Conservation (phyloP, 2,329 filamentous ascomycete genomes). For the Camillea tinctor region DNA sequence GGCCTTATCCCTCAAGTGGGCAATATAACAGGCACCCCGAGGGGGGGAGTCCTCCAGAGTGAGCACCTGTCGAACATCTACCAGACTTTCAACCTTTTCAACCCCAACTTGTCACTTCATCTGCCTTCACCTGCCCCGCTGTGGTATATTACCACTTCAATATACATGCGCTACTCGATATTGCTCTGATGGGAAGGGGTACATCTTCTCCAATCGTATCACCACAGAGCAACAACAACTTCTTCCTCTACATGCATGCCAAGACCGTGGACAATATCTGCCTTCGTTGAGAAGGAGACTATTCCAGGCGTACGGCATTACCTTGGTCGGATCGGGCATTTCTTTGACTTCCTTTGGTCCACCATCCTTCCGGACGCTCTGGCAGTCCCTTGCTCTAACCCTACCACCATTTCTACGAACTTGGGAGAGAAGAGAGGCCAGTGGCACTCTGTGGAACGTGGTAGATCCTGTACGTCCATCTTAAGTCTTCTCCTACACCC, state of each 20-base stretch:
- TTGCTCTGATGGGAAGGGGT: slow-evolving; percentile 37
- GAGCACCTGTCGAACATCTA: slow-evolving; percentile 23
- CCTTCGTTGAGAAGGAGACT: slow-evolving; percentile 28
- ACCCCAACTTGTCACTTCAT: slow-evolving; percentile 25
- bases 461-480: slow-evolving; percentile 32
- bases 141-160: slow-evolving; percentile 41
- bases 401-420: slow-evolving; percentile 31
- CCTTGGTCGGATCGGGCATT: slow-evolving; percentile 36
- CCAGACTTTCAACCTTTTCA: slow-evolving; percentile 26
- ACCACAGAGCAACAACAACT: slow-evolving; percentile 32
- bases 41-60: slow-evolving; percentile 20
- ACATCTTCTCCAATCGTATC: slow-evolving; percentile 37
- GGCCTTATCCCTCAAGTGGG: slow-evolving; percentile 25
- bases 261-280: slow-evolving; percentile 36
- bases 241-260: slow-evolving; percentile 39
- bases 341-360: slow-evolving; percentile 39
- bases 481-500: slow-evolving; percentile 29
- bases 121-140: slow-evolving; percentile 34
- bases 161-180: slow-evolving; percentile 44
- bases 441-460: slow-evolving; percentile 25
- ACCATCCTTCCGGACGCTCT: slow-evolving; percentile 37
- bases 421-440: slow-evolving; percentile 20
- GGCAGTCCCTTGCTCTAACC: slow-evolving; percentile 28
- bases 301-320: slow-evolving; percentile 26
- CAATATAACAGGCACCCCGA: slow-evolving; percentile 29